Evolutionary conservation across 2,329 filamentous ascomycete species (phyloP).

Genomic region (Pseudonectria buxi): DNA sequence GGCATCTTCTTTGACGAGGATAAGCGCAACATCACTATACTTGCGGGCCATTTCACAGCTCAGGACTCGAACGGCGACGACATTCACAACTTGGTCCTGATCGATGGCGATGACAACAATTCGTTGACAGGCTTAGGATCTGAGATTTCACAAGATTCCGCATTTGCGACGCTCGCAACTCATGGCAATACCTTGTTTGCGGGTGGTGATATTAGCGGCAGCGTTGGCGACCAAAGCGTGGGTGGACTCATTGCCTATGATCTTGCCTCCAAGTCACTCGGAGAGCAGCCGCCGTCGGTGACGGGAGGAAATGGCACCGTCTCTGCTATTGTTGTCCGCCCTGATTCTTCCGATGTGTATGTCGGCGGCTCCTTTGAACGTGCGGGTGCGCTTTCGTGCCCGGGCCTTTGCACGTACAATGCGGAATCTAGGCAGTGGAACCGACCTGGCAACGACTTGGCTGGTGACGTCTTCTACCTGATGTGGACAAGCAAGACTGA

Average conservation of each 20-base stretch:
- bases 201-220: slow-evolving; percentile 73
- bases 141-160: slow-evolving; percentile 63
- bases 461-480: slow-evolving; percentile 64
- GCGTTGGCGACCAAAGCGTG: slow-evolving; percentile 53
- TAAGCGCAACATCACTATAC: slow-evolving; percentile 71
- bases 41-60: slow-evolving; percentile 81
- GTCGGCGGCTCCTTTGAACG: slow-evolving; percentile 80
- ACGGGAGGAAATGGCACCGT: slow-evolving; percentile 65
- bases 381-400: slow-evolving; percentile 77
- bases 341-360: slow-evolving; percentile 67
- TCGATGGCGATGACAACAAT: slow-evolving; percentile 66
- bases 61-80: slow-evolving; percentile 60
- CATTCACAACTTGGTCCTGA: slow-evolving; percentile 73
- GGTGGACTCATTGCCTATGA: slow-evolving; percentile 77
- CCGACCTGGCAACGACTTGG: slow-evolving; percentile 65
- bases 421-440: slow-evolving; percentile 68
- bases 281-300: slow-evolving; percentile 68
- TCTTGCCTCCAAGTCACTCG: slow-evolving; percentile 56
- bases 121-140: slow-evolving; percentile 62
- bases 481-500: slow-evolving; percentile 68
- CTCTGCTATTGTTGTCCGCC: slow-evolving; percentile 66
- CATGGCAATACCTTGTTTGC: slow-evolving; percentile 66
- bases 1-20: slow-evolving; percentile 70
- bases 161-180: slow-evolving; percentile 65
- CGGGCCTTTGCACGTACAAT: slow-evolving; percentile 74